These are phyloP conservation scores for Paecilomyces dactylethromorphus DNA, from an alignment of 2,329 filamentous ascomycete species.

Conservation along the genomic window DNA sequence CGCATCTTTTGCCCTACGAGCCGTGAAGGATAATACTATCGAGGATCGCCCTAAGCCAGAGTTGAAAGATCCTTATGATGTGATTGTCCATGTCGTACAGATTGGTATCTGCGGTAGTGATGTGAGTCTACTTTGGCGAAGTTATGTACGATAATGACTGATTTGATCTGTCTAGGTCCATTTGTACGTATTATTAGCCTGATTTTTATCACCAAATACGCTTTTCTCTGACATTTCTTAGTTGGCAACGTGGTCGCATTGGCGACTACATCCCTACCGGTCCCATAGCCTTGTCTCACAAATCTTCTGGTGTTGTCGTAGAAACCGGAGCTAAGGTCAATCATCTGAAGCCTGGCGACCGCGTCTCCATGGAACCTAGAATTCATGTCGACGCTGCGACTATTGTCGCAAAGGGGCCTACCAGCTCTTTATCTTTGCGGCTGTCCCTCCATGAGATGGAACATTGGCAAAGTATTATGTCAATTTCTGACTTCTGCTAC, in stretches of 20 bases:
- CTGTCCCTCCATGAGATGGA: constrained; percentile 45
- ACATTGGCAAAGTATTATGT: constrained; percentile 46
- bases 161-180: background rate
- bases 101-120: constrained; percentile 45
- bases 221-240: no score
- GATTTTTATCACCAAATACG: no score
- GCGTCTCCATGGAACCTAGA: constrained; percentile 45
- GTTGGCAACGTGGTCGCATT: constrained; percentile 28
- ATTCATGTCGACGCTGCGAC: constrained; percentile 39
- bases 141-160: background rate
- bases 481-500: constrained; percentile 43
- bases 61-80: constrained; percentile 29
- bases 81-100: constrained; percentile 38
- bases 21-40: constrained; percentile 39
- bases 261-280: constrained; percentile 36
- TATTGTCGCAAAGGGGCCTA: constrained; percentile 37
- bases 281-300: constrained; percentile 34
- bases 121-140: constrained; percentile 15
- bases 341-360: constrained; percentile 38
- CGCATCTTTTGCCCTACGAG: constrained; percentile 42
- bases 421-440: constrained; percentile 44
- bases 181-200: no score
- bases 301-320: constrained; percentile 38
- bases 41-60: constrained; percentile 38
- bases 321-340: constrained; percentile 26